Percentiles rank a stretch among this genome's conserved stretches.
These are phyloP conservation scores for Cyclostephanos tholiformis DNA, from an alignment of 108 stramenopile genomes.

Conservation along the genomic window DNA sequence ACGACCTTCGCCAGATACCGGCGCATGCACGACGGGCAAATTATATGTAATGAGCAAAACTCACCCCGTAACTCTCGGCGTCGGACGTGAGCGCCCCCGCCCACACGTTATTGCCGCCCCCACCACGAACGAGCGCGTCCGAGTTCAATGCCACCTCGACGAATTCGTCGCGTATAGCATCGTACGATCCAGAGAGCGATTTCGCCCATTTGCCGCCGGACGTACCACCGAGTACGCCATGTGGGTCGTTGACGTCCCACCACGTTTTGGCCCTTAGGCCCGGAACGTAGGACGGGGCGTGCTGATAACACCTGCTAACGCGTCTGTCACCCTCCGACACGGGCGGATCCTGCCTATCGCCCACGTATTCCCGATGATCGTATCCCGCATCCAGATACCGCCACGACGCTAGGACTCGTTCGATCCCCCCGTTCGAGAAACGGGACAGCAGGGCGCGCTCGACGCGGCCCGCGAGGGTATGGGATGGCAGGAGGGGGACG, in stretches of 20 bases:
- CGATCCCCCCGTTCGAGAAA: slow-evolving; percentile 48
- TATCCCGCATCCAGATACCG: slow-evolving; percentile 68
- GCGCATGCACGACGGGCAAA: no score
- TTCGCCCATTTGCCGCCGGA: slow-evolving; percentile 50
- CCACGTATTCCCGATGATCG: slow-evolving; percentile 75
- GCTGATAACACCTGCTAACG: slow-evolving; percentile 63
- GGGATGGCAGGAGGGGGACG: slow-evolving; percentile 47
- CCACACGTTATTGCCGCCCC: slow-evolving; percentile 88
- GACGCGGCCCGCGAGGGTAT: slow-evolving; percentile 76
- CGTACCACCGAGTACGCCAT: no score
- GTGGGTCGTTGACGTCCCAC: slow-evolving; percentile 64
- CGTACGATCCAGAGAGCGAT: slow-evolving; percentile 58
- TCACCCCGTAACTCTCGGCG: slow-evolving; percentile 68
- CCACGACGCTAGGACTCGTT: slow-evolving; percentile 76
- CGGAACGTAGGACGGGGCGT: slow-evolving; percentile 81
- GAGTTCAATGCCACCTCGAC: no score
- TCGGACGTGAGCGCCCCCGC: slow-evolving; percentile 79
- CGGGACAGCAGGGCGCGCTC: slow-evolving; percentile 62
- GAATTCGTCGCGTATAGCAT: slow-evolving; percentile 81
- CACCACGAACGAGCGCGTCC: no score
- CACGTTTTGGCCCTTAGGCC: slow-evolving; percentile 68
- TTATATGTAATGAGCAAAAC: neutral
- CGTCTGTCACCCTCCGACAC: slow-evolving; percentile 20
- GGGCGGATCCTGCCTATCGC: slow-evolving; percentile 47
- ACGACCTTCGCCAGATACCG: no score